Percentiles rank a stretch among this genome's conserved stretches.
Conservation (phyloP, 495 filamentous ascomycete genomes). For the Penicillium cosmopolitanum region DNA sequence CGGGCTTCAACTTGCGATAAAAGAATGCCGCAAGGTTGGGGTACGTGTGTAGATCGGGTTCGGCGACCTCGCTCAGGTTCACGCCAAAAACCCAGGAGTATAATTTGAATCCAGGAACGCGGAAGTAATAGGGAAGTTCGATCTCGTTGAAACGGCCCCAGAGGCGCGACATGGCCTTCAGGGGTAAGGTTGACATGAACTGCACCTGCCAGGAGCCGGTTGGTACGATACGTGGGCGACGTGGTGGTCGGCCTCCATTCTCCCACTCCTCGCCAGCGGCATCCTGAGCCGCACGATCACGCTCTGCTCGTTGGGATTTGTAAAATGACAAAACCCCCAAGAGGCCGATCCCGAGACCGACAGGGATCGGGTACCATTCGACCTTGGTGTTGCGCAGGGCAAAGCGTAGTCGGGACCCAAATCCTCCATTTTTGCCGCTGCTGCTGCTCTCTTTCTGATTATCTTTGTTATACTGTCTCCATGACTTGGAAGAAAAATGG, state of each 20-base stretch:
- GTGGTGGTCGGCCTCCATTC: constrained; percentile 60
- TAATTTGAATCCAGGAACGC: constrained; percentile 91
- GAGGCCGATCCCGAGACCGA: constrained; percentile 85
- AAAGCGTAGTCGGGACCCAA: constrained; percentile 62
- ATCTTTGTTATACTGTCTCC: constrained; percentile 42
- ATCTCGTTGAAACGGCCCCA: constrained; percentile 98
- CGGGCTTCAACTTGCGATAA: constrained; percentile 91
- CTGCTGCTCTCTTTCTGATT: constrained; percentile 39
- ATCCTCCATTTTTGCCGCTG: constrained; percentile 55
- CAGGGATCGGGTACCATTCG: constrained; percentile 95
- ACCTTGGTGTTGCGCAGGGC: constrained; percentile 76
- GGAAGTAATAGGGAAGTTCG: constrained; percentile 84
- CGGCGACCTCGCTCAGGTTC: constrained; percentile 84
- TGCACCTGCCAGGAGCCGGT: constrained; percentile 96
- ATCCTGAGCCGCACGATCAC: constrained; percentile 46
- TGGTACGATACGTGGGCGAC: constrained; percentile 69
- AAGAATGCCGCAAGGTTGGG: constrained; percentile 96
- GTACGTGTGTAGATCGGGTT: constrained; percentile 85
- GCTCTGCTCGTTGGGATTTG: constrained; percentile 64
- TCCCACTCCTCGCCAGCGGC: constrained; percentile 53
- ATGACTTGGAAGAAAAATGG: constrained; percentile 47
- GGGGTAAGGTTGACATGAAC: constrained; percentile 91
- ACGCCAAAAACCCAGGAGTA: constrained; percentile 94
- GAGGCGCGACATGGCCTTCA: constrained; percentile 89
- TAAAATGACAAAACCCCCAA: constrained; percentile 86